Evolutionary conservation across 1,284 basidiomycete species (phyloP).

Genomic region (Puccinia coronata): DNA sequence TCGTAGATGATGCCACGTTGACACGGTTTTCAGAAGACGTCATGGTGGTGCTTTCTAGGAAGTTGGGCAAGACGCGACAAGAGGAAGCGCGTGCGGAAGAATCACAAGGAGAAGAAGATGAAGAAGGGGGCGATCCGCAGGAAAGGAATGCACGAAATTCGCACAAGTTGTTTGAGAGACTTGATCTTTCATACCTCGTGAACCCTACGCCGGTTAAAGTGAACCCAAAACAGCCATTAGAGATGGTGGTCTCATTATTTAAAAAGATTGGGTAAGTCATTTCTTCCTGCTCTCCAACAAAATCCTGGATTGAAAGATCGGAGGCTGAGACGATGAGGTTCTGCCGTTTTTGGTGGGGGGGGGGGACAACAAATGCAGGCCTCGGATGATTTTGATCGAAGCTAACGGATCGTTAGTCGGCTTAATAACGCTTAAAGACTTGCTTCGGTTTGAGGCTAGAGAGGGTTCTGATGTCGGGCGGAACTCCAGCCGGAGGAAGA

Average conservation of each 20-base stretch:
- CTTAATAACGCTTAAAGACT: constrained; percentile 93
- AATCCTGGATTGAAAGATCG: not conserved
- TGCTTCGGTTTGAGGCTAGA: constrained; percentile 64
- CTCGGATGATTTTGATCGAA: constrained; percentile 89
- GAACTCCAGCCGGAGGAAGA: not conserved
- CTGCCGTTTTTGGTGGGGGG: constrained; percentile 27
- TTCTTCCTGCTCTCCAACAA: not conserved
- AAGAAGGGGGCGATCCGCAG: not conserved
- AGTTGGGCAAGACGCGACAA: not conserved
- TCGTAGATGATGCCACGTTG: constrained; percentile 15
- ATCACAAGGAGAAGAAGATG: not conserved
- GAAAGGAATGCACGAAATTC: no score
- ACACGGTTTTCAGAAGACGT: constrained; percentile 25
- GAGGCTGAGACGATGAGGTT: no score
- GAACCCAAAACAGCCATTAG: constrained; percentile 85
- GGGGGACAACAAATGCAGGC: constrained; percentile 65
- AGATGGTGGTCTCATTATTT: constrained; percentile 95
- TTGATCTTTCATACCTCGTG: constrained; percentile 37
- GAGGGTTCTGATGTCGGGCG: no score
- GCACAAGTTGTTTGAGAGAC: constrained; percentile 25
- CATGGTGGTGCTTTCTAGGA: constrained; percentile 18
- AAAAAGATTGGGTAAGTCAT: constrained; percentile 89
- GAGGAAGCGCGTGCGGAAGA: not conserved
- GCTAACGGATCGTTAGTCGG: constrained; percentile 78
- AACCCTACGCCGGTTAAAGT: constrained; percentile 77